Percentiles rank a stretch among this genome's conserved stretches.
Evolutionary conservation across 176 grass and related monocot species (phyloP).

Genomic region (Aegilops longissima): DNA sequence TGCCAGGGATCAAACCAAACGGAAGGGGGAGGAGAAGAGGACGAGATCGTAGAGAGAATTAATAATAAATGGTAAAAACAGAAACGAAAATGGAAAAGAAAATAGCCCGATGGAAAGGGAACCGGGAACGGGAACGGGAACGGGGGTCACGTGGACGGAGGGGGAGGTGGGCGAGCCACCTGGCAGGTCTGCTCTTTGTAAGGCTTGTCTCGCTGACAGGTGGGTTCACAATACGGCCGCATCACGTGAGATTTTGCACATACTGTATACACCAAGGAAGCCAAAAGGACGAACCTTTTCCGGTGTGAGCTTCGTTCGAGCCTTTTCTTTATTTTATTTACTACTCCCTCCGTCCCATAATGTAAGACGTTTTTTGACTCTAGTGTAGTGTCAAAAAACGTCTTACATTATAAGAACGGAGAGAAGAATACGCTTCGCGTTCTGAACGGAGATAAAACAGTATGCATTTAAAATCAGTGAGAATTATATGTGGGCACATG

Average conservation of each 20-base stretch:
- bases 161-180: background rate
- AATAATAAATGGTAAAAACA: slow-evolving; percentile 30
- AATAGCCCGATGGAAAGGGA: slow-evolving; percentile 2
- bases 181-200: background rate
- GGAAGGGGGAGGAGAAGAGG: background rate
- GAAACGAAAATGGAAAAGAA: background rate
- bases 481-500: too few species aligned
- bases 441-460: too few species aligned
- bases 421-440: too few species aligned
- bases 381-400: too few species aligned
- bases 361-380: too few species aligned
- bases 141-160: slow-evolving; percentile 16
- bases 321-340: background rate
- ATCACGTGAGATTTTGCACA: background rate
- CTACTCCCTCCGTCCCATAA: too few species aligned
- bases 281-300: background rate
- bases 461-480: too few species aligned
- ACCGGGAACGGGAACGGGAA: background rate
- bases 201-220: background rate
- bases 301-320: background rate
- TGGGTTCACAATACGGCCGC: background rate
- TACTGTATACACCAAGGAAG: background rate
- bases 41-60: slow-evolving; percentile 31
- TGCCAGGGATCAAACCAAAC: slow-evolving; percentile 32
- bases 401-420: too few species aligned